Conservation (phyloP, 2,329 filamentous ascomycete genomes). For the Bipolaris zeicola region DNA sequence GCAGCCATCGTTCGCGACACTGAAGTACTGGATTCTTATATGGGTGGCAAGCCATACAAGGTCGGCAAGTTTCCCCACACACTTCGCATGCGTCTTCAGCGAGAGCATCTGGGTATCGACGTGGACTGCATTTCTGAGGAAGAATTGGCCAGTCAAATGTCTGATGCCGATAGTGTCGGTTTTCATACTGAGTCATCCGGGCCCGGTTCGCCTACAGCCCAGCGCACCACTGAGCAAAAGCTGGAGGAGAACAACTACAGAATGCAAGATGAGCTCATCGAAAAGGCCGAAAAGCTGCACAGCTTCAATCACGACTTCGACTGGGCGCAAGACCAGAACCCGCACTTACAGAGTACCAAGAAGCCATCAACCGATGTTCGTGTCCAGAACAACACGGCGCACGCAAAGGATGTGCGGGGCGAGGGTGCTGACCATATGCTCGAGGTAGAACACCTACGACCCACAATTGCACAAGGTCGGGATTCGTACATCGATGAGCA, state of each 20-base stretch:
- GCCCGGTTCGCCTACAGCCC: conserved; percentile 40
- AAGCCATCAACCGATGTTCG: conserved; percentile 63
- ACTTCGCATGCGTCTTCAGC: conserved; percentile 89
- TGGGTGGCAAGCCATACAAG: conserved; percentile 87
- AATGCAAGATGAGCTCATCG: conserved; percentile 62
- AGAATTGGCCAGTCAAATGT: conserved; percentile 41
- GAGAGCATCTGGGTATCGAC: conserved; percentile 94
- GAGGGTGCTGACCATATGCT: conserved; percentile 76
- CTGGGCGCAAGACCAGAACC: conserved; percentile 63
- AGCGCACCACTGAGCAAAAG: conserved; percentile 48
- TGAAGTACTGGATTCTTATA: conserved; percentile 88
- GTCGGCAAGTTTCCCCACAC: conserved; percentile 94
- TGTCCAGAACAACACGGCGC: conserved; percentile 65
- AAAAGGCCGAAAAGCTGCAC: conserved; percentile 60
- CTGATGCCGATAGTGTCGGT: conserved; percentile 72
- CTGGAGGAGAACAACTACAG: conserved; percentile 49
- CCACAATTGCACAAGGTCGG: conserved; percentile 66
- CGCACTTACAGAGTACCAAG: conserved; percentile 60
- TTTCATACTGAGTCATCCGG: conserved; percentile 45
- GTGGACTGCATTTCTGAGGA: conserved; percentile 74
- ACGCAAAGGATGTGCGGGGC: conserved; percentile 78
- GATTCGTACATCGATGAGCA: conserved; percentile 72
- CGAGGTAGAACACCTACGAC: conserved; percentile 55
- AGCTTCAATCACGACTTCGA: conserved; percentile 81
- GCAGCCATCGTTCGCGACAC: conserved; percentile 90